Evolutionary conservation across 257 asterid genomes (phyloP), one percentile per base, ranked within the genome.

Genomic region (Paraleonurus japonicus): DNA sequence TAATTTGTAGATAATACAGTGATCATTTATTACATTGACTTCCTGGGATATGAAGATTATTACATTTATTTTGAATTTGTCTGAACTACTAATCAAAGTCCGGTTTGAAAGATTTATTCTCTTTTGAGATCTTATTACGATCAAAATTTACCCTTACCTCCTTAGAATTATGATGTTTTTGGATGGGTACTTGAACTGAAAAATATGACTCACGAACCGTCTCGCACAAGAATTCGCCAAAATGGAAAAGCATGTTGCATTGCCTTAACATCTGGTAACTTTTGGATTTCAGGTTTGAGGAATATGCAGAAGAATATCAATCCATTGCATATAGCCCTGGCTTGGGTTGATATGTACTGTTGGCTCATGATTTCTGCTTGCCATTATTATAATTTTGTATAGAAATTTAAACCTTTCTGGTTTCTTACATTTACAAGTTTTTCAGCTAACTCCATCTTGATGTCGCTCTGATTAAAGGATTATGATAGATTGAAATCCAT

Each of bases 1-100:
- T n/a, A 69, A 64, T 74, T 57, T 23, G 76, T 63, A 55, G 74
- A 41, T 33, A 33, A 41, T 33, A 33, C 9, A 33, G 12, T 35
- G 43, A 35, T 35, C 9, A 35, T 35, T 7, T 35, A 1, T 35
- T 71, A 24, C 24, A 17, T 53, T 76, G 66, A 54, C 75, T 70
- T 76, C 17, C n/a, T 75, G 24, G 51, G 33, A 35, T 20, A 43
- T 60, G 47, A 16, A 55, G 30, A 11, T 32, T 12, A 11, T 32
- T 12, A 10, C 10, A 17, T 19, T 16, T 16, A 24, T 50, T 5
- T 4, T 50, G 57, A 50, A 16, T n/a, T 50, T 50, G 57, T 3
- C 39, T 33, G 39, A 33, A 10, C 39, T 33, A 30, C 4, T 30
- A 30, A 30, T 30, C 53, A n/a, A 54, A 22, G 17, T 12, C 2